Base-by-base conservation (phyloP, 306 rosid genomes). In the Glycine tomentella region DNA sequence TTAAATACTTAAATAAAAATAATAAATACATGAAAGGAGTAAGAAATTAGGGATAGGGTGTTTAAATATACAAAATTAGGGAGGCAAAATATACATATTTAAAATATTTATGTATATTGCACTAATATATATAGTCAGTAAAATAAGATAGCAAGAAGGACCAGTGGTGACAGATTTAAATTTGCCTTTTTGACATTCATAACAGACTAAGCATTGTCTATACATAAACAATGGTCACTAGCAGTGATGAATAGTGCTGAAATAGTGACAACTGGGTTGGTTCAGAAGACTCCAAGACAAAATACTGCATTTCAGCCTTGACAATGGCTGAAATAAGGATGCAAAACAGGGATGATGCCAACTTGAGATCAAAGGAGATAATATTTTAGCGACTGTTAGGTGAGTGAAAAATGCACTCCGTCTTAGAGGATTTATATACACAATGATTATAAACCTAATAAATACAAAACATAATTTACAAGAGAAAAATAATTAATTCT, bases 131-230 rank as follows among this genome's bases (percentile, higher is more conserved):
- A 42, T 12, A 36, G 13, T 62, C 56, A 40, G 49, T 36, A 55
- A 63, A 68, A 49, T 12, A 62, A 72, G 76, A 38, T 38, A 62
- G 20, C 61, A 16, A n/a, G 38, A 51, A n/a, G 10, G 31, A 80
- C 31, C 31, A 67, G 15, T 31, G 59, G 55, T 46, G 73, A 67
- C 44, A 53, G 16, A 67, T 16, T 66, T 56, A 16, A 40, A 50
- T 81, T 70, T 25, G 9, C 79, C 50, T 52, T 73, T 25, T 51
- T 38, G 79, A 49, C 31, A 49, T 12, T 67, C 76, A 67, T 25
- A 64, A 81, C 72, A 63, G 50, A 74, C 61, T 36, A 80, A 75
- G 77, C 64, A 75, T 76, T 76, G 44, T 58, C 56, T 58, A 63
- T 46, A 25, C 31, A 15, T 50, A 50, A 65, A 42, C 40, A 58